Conservation (phyloP, 2,329 filamentous ascomycete genomes). For the Thermothelomyces thermophilus region DNA sequence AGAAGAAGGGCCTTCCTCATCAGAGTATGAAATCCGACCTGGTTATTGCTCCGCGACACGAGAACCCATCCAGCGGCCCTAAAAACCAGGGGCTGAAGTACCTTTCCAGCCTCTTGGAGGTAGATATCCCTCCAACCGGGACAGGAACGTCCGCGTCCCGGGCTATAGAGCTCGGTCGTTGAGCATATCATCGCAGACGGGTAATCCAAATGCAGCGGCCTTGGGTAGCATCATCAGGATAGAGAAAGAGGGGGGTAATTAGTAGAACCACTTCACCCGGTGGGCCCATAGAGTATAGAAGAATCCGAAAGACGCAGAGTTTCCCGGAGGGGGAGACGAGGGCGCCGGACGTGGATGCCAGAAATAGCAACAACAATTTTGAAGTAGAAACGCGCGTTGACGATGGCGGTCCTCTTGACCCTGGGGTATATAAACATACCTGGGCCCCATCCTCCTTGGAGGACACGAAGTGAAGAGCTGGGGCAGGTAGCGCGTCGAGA, state of each 20-base stretch:
- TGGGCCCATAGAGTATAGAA: slow-evolving; percentile 8
- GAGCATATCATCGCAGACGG: neutral
- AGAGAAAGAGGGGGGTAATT: slow-evolving; percentile 1
- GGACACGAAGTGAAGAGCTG: neutral
- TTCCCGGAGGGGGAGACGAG: neutral
- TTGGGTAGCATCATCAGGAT: slow-evolving; percentile 12
- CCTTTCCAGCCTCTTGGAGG: neutral
- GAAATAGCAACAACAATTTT: slow-evolving; percentile 4
- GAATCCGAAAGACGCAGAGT: neutral
- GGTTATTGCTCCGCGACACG: neutral
- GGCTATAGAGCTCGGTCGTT: neutral
- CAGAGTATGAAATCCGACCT: neutral
- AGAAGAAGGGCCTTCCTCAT: neutral
- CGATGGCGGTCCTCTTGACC: neutral
- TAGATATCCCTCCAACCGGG: slow-evolving; percentile 7
- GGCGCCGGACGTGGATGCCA: neutral
- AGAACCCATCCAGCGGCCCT: slow-evolving; percentile 7
- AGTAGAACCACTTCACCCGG: slow-evolving; percentile 14
- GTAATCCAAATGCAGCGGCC: neutral
- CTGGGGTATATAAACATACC: slow-evolving; percentile 5
- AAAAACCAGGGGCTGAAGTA: slow-evolving; percentile 1
- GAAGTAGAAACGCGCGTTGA: neutral
- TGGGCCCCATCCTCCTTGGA: slow-evolving; percentile 3
- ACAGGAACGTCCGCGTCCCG: neutral
- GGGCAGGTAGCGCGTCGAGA: neutral